Conservation (phyloP, 2,329 filamentous ascomycete genomes). For the Hypocrella siamensis region DNA sequence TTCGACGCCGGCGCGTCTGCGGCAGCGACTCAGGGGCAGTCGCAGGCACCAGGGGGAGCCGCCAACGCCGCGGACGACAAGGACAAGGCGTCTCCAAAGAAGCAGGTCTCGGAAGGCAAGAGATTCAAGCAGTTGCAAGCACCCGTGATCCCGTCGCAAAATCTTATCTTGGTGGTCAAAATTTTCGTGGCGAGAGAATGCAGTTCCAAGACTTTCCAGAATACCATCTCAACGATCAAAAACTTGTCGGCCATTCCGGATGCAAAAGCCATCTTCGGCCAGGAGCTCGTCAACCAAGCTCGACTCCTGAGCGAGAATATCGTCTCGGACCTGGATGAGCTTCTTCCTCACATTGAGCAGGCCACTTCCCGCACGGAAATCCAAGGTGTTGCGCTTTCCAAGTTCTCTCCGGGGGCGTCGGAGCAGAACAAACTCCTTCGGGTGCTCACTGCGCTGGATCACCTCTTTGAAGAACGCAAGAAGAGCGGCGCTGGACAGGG, state of each 20-base stretch:
- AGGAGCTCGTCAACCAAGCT: slow-evolving; percentile 78
- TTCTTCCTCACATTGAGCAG: slow-evolving; percentile 73
- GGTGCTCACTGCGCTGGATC: slow-evolving; percentile 85
- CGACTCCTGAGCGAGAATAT: slow-evolving; percentile 74
- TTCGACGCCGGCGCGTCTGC: no score
- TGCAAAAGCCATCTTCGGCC: slow-evolving; percentile 81
- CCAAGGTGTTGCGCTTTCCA: slow-evolving; percentile 81
- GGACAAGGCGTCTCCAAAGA: slow-evolving; percentile 11
- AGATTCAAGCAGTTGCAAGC: slow-evolving; percentile 51
- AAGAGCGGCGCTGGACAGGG: slow-evolving; percentile 33
- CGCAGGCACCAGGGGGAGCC: no score
- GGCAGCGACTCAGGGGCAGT: no score
- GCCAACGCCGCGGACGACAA: slow-evolving; percentile 2
- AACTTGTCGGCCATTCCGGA: slow-evolving; percentile 88
- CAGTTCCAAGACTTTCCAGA: slow-evolving; percentile 93
- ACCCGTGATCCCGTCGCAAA: slow-evolving; percentile 74
- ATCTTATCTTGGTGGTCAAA: slow-evolving; percentile 86
- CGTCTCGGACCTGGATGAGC: slow-evolving; percentile 65
- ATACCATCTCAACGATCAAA: slow-evolving; percentile 96
- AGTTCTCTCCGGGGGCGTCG: slow-evolving; percentile 90
- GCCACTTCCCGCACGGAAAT: slow-evolving; percentile 86
- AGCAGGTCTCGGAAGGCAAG: slow-evolving; percentile 24
- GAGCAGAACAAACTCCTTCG: slow-evolving; percentile 93
- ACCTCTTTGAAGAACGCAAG: slow-evolving; percentile 78
- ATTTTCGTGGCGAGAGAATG: slow-evolving; percentile 94